phyloP scores from a whole-genome alignment of 164 flowering plant species.

The Stephania japonica region DNA sequence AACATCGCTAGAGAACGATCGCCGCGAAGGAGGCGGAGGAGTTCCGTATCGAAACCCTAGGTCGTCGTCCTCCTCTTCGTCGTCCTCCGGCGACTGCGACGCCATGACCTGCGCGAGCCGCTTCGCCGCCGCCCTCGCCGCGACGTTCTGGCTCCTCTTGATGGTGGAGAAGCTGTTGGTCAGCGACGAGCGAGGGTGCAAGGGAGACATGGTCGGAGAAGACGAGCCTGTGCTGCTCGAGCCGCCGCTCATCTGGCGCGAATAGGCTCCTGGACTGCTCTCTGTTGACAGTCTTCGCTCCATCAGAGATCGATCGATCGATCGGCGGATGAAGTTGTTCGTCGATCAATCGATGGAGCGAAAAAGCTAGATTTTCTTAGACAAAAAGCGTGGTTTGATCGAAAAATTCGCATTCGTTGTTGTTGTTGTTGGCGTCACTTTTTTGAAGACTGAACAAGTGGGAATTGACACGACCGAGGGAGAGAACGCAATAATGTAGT shows the following conservation, averaged over 20 bases:
- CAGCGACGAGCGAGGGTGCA: constrained; percentile 26
- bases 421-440: background rate
- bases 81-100: constrained; percentile 43
- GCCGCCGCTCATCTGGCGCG: constrained; percentile 76
- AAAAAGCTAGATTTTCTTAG: background rate
- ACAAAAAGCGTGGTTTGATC: background rate
- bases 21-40: constrained; percentile 26
- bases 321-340: too few species aligned
- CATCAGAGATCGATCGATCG: constrained; percentile 23
- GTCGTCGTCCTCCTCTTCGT: constrained; percentile 56
- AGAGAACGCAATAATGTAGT: too few species aligned
- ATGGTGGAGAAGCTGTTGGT: constrained; percentile 48
- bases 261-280: constrained; percentile 54
- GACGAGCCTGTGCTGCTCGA: constrained; percentile 75
- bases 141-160: constrained; percentile 83
- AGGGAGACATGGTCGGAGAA: constrained; percentile 81
- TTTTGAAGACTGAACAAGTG: background rate
- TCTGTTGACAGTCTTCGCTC: constrained; percentile 58
- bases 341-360: too few species aligned
- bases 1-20: background rate
- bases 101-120: constrained; percentile 95
- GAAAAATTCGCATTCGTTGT: background rate
- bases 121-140: constrained; percentile 92
- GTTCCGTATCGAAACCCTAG: constrained; percentile 46
- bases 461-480: too few species aligned